phyloP scores from a whole-genome alignment of 345 rosid genomes.

The Dovyalis caffra region DNA sequence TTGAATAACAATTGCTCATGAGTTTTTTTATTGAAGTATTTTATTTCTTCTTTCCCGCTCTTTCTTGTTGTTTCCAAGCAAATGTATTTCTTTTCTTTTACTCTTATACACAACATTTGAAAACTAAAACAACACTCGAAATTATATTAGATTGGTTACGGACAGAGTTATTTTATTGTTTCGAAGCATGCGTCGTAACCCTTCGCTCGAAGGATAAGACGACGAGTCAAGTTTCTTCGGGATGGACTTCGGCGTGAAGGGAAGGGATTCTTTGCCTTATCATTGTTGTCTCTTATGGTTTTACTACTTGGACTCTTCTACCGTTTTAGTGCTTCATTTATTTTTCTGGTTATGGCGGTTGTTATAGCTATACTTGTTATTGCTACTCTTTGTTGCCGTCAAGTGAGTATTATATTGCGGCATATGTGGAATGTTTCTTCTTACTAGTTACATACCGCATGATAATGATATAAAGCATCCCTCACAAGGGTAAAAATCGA shows the following conservation, averaged over 20 bases:
- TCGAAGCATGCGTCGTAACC: conserved; percentile 82
- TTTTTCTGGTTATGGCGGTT: conserved; percentile 46
- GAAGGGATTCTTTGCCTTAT: conserved; percentile 79
- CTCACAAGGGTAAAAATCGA: not conserved
- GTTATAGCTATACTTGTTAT: conserved; percentile 53
- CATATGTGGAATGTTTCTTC: not conserved
- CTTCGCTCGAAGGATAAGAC: conserved; percentile 76
- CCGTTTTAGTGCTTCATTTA: conserved; percentile 53
- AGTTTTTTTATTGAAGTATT: no score
- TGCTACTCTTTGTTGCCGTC: conserved; percentile 61
- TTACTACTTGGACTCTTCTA: conserved; percentile 60
- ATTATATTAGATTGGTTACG: conserved; percentile 36
- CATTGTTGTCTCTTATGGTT: conserved; percentile 72
- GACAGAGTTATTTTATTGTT: conserved; percentile 98
- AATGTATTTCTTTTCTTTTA: no score
- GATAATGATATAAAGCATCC: not conserved
- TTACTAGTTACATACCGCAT: not conserved
- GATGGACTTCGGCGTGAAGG: conserved; percentile 57
- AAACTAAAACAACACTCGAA: no score
- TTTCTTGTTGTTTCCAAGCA: no score
- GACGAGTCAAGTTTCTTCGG: conserved; percentile 40
- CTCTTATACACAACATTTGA: no score
- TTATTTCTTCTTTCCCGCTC: no score
- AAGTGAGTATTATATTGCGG: conserved; percentile 42
- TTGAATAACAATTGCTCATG: no score